A percentile compares a stretch with the other conserved stretches of the same genome.
Evolutionary conservation across 2,329 filamentous ascomycete species (phyloP).

Genomic region (Aspergillus terreus): DNA sequence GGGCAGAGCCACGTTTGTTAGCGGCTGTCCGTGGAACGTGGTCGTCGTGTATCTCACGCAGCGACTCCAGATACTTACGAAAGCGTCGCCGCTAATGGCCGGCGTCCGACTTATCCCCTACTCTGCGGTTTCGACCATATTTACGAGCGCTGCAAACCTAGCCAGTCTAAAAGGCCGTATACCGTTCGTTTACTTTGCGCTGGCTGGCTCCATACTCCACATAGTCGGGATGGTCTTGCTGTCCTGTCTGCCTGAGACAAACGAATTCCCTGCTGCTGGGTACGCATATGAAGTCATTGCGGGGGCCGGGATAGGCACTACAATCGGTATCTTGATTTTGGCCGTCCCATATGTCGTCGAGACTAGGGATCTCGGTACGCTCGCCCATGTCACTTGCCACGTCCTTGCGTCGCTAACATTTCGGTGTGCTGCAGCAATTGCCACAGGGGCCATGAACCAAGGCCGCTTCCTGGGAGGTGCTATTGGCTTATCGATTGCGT

Average conservation of each 20-base stretch:
- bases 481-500: conserved; percentile 2
- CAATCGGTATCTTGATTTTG: conserved; percentile 2
- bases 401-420: too few species aligned
- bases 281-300: conserved; percentile 4
- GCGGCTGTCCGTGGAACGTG: conserved; percentile 7
- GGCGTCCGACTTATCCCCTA: conserved; percentile 3
- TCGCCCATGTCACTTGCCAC: not conserved
- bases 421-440: not conserved
- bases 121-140: conserved; percentile 1
- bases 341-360: conserved; percentile 4
- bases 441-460: conserved; percentile 3
- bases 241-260: not conserved
- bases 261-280: not conserved
- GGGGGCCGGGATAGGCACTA: not conserved
- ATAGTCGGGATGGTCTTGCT: conserved; percentile 1
- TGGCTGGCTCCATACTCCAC: conserved; percentile 2
- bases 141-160: not conserved
- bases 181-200: conserved; percentile 2
- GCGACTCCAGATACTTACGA: not conserved
- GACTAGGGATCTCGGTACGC: not conserved
- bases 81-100: not conserved
- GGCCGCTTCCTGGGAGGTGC: conserved; percentile 4
- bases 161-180: conserved; percentile 1
- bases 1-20: conserved; percentile 2
- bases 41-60: conserved; percentile 3